A percentile compares a stretch with the other conserved stretches of the same genome.
phyloP scores from a whole-genome alignment of 2,329 filamentous ascomycete species.

The Neurospora sp. region DNA sequence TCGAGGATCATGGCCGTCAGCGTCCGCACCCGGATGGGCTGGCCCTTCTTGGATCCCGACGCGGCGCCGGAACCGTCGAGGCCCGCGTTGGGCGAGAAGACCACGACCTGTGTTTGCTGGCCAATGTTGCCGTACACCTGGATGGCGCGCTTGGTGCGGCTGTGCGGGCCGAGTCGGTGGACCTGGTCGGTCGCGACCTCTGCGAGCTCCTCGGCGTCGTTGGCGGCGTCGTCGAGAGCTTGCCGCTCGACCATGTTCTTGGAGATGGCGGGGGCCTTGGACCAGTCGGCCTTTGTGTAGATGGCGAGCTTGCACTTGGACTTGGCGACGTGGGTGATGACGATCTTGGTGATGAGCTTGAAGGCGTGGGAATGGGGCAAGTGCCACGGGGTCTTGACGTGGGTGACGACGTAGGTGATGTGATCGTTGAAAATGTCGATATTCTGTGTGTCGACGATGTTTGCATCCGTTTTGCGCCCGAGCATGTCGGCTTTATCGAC shows the following conservation, averaged over 20 bases:
- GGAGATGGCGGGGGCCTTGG: slow-evolving; percentile 51
- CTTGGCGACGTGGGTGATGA: slow-evolving; percentile 89
- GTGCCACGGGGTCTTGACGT: slow-evolving; percentile 64
- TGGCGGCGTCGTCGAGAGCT: slow-evolving; percentile 64
- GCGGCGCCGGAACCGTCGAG: slow-evolving; percentile 28
- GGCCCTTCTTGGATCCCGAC: slow-evolving; percentile 34
- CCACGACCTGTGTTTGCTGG: slow-evolving; percentile 52
- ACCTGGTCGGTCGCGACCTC: slow-evolving; percentile 72
- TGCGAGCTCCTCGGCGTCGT: slow-evolving; percentile 63
- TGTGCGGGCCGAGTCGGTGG: slow-evolving; percentile 60
- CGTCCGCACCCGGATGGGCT: slow-evolving; percentile 50
- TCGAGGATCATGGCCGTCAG: slow-evolving; percentile 64
- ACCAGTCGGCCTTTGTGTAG: slow-evolving; percentile 83
- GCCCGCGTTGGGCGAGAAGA: slow-evolving; percentile 39
- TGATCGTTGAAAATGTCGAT: slow-evolving; percentile 79
- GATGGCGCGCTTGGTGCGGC: slow-evolving; percentile 66
- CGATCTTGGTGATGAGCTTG: slow-evolving; percentile 76
- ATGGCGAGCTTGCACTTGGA: slow-evolving; percentile 85
- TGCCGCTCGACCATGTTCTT: slow-evolving; percentile 55
- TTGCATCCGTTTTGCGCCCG: slow-evolving; percentile 47
- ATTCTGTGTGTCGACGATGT: slow-evolving; percentile 72
- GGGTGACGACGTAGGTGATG: slow-evolving; percentile 54
- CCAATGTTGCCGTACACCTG: slow-evolving; percentile 72
- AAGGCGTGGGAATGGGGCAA: slow-evolving; percentile 73
- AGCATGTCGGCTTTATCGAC: slow-evolving; percentile 59